phyloP scores from a whole-genome alignment of 2,329 filamentous ascomycete species.

The Fusarium burgessii region DNA sequence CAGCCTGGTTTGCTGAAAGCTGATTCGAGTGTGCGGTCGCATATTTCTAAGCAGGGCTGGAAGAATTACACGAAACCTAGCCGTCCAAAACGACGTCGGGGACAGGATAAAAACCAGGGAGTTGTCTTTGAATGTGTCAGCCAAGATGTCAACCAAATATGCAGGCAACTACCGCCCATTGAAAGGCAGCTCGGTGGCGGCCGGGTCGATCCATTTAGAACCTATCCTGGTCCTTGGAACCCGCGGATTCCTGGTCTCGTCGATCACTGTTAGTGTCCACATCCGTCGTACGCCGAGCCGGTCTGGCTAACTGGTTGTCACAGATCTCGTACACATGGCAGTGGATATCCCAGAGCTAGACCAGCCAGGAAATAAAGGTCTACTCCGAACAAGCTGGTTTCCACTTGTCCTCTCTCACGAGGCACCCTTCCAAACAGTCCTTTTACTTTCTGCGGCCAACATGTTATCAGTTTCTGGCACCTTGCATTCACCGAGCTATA shows the following conservation, averaged over 20 bases:
- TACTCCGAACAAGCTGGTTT: background rate
- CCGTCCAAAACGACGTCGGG: background rate
- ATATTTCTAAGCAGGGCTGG: background rate
- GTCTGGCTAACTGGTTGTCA: accelerated
- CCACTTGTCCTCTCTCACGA: accelerated
- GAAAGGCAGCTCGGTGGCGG: background rate
- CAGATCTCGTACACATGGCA: background rate
- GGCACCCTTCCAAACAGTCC: background rate
- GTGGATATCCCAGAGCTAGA: background rate
- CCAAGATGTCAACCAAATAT: background rate
- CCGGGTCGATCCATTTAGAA: background rate
- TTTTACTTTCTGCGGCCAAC: background rate
- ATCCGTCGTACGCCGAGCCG: accelerated
- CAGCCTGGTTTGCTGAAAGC: background rate
- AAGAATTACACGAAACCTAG: background rate
- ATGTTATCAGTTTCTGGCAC: background rate
- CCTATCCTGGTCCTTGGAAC: background rate
- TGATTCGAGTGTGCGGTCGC: background rate
- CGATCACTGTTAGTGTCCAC: background rate
- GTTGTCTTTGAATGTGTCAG: background rate
- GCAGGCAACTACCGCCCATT: accelerated
- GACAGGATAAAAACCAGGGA: background rate
- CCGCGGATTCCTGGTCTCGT: background rate
- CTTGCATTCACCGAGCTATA: accelerated
- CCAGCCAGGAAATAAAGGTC: background rate